A percentile compares a stretch with the other conserved stretches of the same genome.
Evolutionary conservation across 495 filamentous ascomycete species (phyloP).

Genomic region (Penicillium arizonense): DNA sequence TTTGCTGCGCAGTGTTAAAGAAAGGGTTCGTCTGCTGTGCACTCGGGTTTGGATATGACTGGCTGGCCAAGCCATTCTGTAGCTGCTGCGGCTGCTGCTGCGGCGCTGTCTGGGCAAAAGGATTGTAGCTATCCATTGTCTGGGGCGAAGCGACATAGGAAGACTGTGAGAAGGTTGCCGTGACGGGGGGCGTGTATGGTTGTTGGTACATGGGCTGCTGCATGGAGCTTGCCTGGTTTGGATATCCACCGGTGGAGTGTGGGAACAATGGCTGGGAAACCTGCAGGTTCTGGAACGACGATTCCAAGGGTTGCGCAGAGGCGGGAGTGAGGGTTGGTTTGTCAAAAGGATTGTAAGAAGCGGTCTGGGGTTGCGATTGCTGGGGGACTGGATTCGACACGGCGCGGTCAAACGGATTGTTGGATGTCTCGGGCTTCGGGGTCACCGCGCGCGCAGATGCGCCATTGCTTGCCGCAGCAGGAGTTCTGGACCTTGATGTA

Average conservation of each 20-base stretch:
- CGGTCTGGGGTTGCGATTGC: slow-evolving; percentile 13
- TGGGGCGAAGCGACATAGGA: slow-evolving; percentile 42
- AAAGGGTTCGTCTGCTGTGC: slow-evolving; percentile 52
- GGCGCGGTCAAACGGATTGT: slow-evolving; percentile 52
- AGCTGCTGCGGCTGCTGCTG: slow-evolving; percentile 36
- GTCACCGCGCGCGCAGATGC: slow-evolving; percentile 13
- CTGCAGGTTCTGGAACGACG: slow-evolving; percentile 72
- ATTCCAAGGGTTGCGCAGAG: slow-evolving; percentile 60
- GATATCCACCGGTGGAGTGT: slow-evolving; percentile 77
- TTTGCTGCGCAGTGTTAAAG: slow-evolving; percentile 44
- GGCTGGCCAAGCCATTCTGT: slow-evolving; percentile 34
- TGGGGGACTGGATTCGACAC: slow-evolving; percentile 36
- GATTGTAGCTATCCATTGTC: slow-evolving; percentile 55
- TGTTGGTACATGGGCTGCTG: slow-evolving; percentile 50
- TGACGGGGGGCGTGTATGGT: slow-evolving; percentile 58
- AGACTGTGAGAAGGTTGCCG: slow-evolving; percentile 55
- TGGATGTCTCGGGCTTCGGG: slow-evolving; percentile 22
- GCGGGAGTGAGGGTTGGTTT: slow-evolving; percentile 32
- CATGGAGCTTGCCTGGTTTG: slow-evolving; percentile 49
- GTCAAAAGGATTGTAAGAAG: slow-evolving; percentile 68
- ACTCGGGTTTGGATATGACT: slow-evolving; percentile 30
- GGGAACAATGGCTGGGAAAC: slow-evolving; percentile 74
- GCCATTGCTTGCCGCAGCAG: slow-evolving; percentile 27
- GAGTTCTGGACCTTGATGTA: slow-evolving; percentile 36
- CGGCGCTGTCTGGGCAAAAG: slow-evolving; percentile 56